These are phyloP conservation scores for Kalanchoe fedtschenkoi DNA, from an alignment of 164 flowering plant genomes.

Conservation along the genomic window DNA sequence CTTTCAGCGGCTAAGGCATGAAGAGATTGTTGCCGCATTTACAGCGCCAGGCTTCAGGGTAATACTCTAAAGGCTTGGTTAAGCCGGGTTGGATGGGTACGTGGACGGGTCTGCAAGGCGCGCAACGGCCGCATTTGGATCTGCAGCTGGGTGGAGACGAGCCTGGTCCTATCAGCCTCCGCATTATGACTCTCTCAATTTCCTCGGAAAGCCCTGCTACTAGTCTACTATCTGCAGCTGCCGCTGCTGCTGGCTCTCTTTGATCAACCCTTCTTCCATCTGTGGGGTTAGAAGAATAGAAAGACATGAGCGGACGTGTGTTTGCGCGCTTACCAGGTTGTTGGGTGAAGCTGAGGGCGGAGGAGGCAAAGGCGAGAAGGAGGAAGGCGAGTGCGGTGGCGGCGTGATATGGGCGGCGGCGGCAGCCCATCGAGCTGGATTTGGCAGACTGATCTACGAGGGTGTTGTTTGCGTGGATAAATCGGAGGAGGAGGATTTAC, in stretches of 20 bases:
- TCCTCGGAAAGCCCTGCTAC: not conserved
- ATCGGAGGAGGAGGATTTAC: no score
- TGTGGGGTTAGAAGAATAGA: not conserved
- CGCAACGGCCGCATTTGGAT: conserved; percentile 70
- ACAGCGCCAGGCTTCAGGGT: conserved; percentile 98
- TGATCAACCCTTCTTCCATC: not conserved
- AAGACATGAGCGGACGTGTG: not conserved
- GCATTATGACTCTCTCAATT: conserved; percentile 9
- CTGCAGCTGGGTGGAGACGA: conserved; percentile 80
- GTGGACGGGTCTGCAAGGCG: conserved; percentile 70
- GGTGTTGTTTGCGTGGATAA: no score
- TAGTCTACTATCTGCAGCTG: not conserved
- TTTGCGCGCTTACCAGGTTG: not conserved
- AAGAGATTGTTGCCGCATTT: conserved; percentile 73
- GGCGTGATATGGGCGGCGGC: not conserved
- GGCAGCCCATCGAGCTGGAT: not conserved
- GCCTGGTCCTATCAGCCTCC: conserved; percentile 48
- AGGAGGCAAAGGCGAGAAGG: not conserved
- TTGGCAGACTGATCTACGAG: not conserved
- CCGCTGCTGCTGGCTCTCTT: not conserved
- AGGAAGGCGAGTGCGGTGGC: conserved; percentile 6
- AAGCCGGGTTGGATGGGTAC: conserved; percentile 74
- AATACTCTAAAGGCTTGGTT: conserved; percentile 64
- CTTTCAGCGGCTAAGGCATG: conserved; percentile 75
- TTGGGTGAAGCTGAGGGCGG: conserved; percentile 6